These are phyloP conservation scores for Phaseolus lunatus DNA, from an alignment of 306 rosid species.

Conservation along the genomic window DNA sequence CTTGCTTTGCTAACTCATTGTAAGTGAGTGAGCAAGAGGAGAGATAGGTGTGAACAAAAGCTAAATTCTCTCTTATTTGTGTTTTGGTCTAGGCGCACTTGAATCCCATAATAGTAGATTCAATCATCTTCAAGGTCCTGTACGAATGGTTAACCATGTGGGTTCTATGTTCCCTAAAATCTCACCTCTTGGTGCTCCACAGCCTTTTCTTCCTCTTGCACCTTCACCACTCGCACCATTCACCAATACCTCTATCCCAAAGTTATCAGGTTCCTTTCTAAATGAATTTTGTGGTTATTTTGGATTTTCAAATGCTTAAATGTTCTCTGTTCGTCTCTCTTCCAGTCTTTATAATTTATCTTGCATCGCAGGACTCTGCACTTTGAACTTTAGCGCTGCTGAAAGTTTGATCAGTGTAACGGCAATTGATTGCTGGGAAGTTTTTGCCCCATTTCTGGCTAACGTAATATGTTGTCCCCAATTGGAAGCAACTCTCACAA, in stretches of 20 bases:
- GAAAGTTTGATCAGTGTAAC: slow-evolving; percentile 78
- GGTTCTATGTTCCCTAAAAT: slow-evolving; percentile 64
- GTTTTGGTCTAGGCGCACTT: slow-evolving; percentile 60
- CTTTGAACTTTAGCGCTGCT: slow-evolving; percentile 78
- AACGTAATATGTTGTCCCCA: slow-evolving; percentile 97
- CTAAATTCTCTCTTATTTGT: slow-evolving; percentile 28
- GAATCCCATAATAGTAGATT: slow-evolving; percentile 52
- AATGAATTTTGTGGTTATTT: slow-evolving; percentile 11
- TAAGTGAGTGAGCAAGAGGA: slow-evolving; percentile 9
- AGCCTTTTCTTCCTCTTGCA: slow-evolving; percentile 92
- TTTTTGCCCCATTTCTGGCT: slow-evolving; percentile 84
- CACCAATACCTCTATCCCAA: slow-evolving; percentile 76
- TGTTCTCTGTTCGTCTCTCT: slow-evolving; percentile 29
- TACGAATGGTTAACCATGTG: slow-evolving; percentile 46
- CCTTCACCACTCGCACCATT: slow-evolving; percentile 90
- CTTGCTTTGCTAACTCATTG: slow-evolving; percentile 29
- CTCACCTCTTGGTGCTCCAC: slow-evolving; percentile 75
- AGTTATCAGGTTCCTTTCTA: slow-evolving; percentile 77
- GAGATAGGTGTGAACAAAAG: not conserved
- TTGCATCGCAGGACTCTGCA: slow-evolving; percentile 77
- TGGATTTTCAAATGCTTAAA: slow-evolving; percentile 28
- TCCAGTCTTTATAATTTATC: slow-evolving; percentile 13
- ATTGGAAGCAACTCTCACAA: slow-evolving; percentile 88
- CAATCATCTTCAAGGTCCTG: slow-evolving; percentile 46
- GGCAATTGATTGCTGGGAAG: slow-evolving; percentile 85